Evolutionary conservation across 192 early-diverging fungal species (phyloP), one percentile per base, ranked within the genome.

Genomic region (Pilaira anomala): DNA sequence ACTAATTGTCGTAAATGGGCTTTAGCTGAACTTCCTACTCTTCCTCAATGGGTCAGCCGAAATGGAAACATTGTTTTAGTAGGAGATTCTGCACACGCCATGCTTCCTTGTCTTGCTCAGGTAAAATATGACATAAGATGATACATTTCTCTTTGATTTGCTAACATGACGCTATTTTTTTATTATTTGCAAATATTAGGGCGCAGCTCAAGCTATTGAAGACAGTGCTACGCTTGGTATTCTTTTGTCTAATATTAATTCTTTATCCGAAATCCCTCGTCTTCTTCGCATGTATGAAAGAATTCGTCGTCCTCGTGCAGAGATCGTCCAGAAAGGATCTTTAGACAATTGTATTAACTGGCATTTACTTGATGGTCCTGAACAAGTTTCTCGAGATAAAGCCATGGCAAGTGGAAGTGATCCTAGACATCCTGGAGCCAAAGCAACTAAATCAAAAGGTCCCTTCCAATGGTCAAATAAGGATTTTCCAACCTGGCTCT

Each of bases 101-200:
- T 63, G 62, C 49, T 63, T 52, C 62, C 62, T 7, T 63, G 49
- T 26, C 62, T 63, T 63, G 62, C 62, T 39, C 62, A 63, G 39
- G 62, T 63, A 52, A 28, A 29, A 41, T 36, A 50, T 16, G 33
- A n/a, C 33, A 36, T 36, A 9, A 1, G 33, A 36, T 36, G 30
- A 5, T 9, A 9, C 33, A 9, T 36, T 36, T n/a, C n/a, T n/a
- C n/a, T n/a, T 36, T 36, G 33, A 36, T 36, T 36, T 1, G 6
- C 6, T 36, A 1, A 36, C 11, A 9, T 3, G 11, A 36, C 6
- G 2, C 4, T 3, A 3, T 1, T 36, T 36, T 36, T 1, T 36
- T 36, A 3, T 36, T 9, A 9, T 36, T 36, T n/a, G n/a, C n/a
- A 14, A 25, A 54, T 33, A 18, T 52, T 63, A 63, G 61, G 62